Base-by-base conservation (phyloP, 148 eudicot genomes). In the Polygonum aviculare region DNA sequence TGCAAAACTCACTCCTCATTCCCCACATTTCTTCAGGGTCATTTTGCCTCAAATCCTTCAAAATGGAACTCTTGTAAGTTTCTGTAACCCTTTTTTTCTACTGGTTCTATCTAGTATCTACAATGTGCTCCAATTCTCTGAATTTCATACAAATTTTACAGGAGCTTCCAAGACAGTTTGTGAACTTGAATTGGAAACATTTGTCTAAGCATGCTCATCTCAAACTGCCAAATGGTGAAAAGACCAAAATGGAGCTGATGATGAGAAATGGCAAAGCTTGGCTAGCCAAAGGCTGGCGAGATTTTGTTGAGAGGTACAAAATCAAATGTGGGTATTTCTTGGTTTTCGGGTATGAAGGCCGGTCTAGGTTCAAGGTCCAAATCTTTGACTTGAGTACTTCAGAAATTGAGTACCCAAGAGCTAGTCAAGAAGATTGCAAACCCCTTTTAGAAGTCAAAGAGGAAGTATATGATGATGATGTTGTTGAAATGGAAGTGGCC, bases 261-360 rank as follows among this genome's bases (percentile, higher is more conserved):
- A 62, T 10, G 69, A 2, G 69, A 7, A 33, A 62, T 26, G 69
- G 69, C 1, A 11, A 18, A 62, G 69, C 38, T 62, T 62, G 69
- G 69, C 38, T 62, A 12, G 16, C 11, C 16, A 26, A 62, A 62
- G 69, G 69, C 36, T 62, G 69, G 69, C 36, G 12, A 62, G 69
- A 62, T 62, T 62, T 31, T 62, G 69, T 62, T 62, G 69, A 62
- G 38, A 62, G 31, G 26, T 62, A 62, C 69, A 26, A 35, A 22
- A 62, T 62, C 69, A 62, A 62, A 62, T 62, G 69, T 62, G 69
- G 69, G 16, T 62, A 62, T 62, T 31, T 62, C 38, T 62, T 62
- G 10, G 38, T 62, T 7, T 62, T 62, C 9, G 31, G 18, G 11
- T 62, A 62, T 62, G 69, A 31, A 62, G 69, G 38, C 16, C 5